phyloP scores from a whole-genome alignment of 352 stramenopile species.

The Blastocystis sp. region DNA sequence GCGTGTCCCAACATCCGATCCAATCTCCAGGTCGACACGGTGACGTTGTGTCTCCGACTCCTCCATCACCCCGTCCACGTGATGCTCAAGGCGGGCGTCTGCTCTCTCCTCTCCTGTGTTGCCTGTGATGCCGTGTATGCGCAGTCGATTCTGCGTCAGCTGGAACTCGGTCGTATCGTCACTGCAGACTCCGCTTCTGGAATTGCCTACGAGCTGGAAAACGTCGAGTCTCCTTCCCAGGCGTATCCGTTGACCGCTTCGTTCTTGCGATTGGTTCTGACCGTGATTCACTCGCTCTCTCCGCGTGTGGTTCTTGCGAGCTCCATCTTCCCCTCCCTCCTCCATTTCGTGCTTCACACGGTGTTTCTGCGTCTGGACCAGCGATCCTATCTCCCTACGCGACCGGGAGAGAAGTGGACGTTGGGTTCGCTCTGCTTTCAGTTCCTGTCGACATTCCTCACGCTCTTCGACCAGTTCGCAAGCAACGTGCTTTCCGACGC shows the following conservation, averaged over 20 bases:
- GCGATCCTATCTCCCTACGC: neutral
- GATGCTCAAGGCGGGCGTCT: constrained; percentile 10
- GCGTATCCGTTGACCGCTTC: constrained; percentile 20
- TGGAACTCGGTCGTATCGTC: constrained; percentile 26
- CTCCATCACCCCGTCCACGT: constrained; percentile 35
- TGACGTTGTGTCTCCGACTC: constrained; percentile 1
- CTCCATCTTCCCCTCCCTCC: neutral
- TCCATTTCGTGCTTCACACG: neutral
- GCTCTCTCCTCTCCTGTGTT: neutral
- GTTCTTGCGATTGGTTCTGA: neutral
- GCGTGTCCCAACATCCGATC: constrained; percentile 12
- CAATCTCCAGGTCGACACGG: constrained; percentile 7
- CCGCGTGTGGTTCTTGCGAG: neutral
- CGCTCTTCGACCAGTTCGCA: neutral
- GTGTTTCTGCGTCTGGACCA: neutral
- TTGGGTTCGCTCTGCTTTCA: neutral
- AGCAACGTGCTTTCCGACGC: neutral
- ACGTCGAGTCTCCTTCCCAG: neutral
- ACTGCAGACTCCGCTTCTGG: neutral
- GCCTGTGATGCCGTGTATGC: neutral
- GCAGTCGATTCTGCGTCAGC: neutral
- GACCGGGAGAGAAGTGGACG: constrained; percentile 6
- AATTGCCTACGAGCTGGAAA: constrained; percentile 21
- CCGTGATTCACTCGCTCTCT: neutral
- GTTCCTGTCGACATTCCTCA: neutral